Conservation (phyloP, 495 filamentous ascomycete species). For the Chaetomium tenue region DNA sequence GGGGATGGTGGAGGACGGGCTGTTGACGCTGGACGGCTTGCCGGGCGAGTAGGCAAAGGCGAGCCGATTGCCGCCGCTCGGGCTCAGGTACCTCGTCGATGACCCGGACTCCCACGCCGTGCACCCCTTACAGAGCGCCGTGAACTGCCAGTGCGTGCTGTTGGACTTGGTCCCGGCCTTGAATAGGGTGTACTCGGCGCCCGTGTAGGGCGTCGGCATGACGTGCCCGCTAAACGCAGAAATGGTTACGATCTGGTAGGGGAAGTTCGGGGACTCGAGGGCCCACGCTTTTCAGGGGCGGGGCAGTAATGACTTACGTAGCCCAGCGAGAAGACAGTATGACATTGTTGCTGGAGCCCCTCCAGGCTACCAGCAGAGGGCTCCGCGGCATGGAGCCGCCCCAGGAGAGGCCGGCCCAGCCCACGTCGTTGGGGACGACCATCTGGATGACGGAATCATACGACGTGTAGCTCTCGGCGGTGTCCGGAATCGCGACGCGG, state of each 20-base stretch:
- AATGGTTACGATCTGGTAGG: neutral
- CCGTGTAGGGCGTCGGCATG: slow-evolving; percentile 33
- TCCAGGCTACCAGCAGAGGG: slow-evolving; percentile 44
- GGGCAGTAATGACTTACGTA: slow-evolving; percentile 35
- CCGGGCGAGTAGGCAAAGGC: slow-evolving; percentile 44
- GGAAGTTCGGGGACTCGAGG: neutral
- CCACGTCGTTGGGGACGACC: slow-evolving; percentile 41
- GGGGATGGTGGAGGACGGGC: slow-evolving; percentile 34
- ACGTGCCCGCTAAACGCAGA: slow-evolving; percentile 33
- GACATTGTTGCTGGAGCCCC: slow-evolving; percentile 28
- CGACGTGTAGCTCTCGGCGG: slow-evolving; percentile 27
- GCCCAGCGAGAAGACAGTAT: slow-evolving; percentile 40
- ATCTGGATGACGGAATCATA: slow-evolving; percentile 48
- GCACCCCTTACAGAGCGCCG: slow-evolving; percentile 45
- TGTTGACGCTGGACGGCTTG: slow-evolving; percentile 35
- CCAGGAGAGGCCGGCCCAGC: slow-evolving; percentile 48
- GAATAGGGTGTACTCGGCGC: slow-evolving; percentile 36
- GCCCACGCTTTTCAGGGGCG: neutral
- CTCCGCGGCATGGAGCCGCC: slow-evolving; percentile 43
- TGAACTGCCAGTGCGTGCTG: slow-evolving; percentile 48
- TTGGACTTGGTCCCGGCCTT: slow-evolving; percentile 41
- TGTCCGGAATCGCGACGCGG: slow-evolving; percentile 43
- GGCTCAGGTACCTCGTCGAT: slow-evolving; percentile 35
- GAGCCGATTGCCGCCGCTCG: slow-evolving; percentile 41
- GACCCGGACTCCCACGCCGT: slow-evolving; percentile 35